Percentiles rank a stretch among this genome's conserved stretches.
Evolutionary conservation across 1,284 basidiomycete genomes (phyloP).

Genomic region (Rhodotorula sp.): DNA sequence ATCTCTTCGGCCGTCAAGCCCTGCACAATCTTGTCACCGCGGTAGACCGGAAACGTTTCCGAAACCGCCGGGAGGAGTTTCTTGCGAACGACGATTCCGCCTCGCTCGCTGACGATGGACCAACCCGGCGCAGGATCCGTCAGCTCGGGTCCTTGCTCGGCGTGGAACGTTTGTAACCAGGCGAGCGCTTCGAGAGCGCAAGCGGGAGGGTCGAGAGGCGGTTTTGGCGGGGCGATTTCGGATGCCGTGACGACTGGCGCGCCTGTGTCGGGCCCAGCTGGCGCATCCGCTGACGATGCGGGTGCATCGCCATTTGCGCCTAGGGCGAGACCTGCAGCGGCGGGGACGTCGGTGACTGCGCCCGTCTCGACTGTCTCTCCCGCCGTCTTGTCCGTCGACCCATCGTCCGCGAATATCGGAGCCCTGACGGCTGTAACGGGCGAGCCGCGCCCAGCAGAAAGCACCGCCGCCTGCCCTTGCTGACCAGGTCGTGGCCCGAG

Average conservation of each 20-base stretch:
- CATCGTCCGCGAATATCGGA: neutral
- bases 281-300: neutral
- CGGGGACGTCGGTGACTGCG: neutral
- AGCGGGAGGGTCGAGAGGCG: conserved; percentile 59
- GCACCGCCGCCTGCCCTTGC: neutral
- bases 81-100: conserved; percentile 71
- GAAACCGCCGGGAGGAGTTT: conserved; percentile 76
- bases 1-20: conserved; percentile 92
- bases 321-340: neutral
- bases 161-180: conserved; percentile 72
- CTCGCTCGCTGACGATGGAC: conserved; percentile 74
- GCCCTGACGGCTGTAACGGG: conserved; percentile 36
- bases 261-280: neutral
- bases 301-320: neutral
- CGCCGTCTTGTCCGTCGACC: neutral
- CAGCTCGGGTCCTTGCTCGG: conserved; percentile 54
- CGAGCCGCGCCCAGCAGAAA: neutral
- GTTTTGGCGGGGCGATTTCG: neutral
- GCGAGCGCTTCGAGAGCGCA: conserved; percentile 74
- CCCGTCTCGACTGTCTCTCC: neutral
- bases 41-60: conserved; percentile 75
- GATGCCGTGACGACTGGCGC: neutral
- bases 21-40: conserved; percentile 87
- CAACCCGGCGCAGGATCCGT: conserved; percentile 63
- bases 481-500: conserved; percentile 18